These are phyloP conservation scores for Grosmannia penicillata DNA, from an alignment of 2,329 filamentous ascomycete species.

Conservation along the genomic window DNA sequence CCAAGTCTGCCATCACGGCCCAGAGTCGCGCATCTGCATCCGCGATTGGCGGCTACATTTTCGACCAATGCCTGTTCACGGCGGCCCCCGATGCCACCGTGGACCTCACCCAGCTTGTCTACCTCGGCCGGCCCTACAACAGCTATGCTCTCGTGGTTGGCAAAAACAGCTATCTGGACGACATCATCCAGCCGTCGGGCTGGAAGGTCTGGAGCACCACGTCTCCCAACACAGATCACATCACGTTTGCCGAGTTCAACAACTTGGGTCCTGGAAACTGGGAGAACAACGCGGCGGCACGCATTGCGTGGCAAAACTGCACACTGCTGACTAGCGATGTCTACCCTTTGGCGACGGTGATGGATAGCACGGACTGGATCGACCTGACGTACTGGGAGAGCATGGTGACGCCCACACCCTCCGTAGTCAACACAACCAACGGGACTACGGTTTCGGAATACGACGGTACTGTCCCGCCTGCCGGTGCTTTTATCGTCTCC, in stretches of 20 bases:
- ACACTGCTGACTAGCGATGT: constrained; percentile 12
- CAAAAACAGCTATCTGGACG: constrained; percentile 32
- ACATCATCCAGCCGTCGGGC: constrained; percentile 42
- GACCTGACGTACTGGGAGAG: constrained; percentile 14
- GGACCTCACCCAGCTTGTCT: constrained; percentile 36
- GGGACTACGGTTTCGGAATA: constrained; percentile 3
- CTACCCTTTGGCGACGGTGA: constrained; percentile 12
- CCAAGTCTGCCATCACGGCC: neutral
- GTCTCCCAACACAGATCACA: constrained; percentile 17
- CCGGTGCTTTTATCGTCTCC: constrained; percentile 17
- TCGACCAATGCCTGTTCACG: constrained; percentile 26
- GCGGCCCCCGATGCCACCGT: constrained; percentile 19
- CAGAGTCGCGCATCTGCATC: constrained; percentile 20
- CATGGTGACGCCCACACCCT: constrained; percentile 10
- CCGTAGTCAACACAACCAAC: constrained; percentile 10
- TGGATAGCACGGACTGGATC: constrained; percentile 14
- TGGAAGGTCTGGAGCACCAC: constrained; percentile 30
- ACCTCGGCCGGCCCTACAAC: constrained; percentile 34
- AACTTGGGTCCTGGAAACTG: constrained; percentile 39
- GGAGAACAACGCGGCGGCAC: constrained; percentile 13
- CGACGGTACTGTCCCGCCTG: constrained; percentile 16
- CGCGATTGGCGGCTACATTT: constrained; percentile 27
- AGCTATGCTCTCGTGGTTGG: constrained; percentile 29
- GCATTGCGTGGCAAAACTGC: constrained; percentile 11
- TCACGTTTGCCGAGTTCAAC: constrained; percentile 31